Percentiles rank a stretch among this genome's conserved stretches.
These are phyloP conservation scores for Lentinus brumalis DNA, from an alignment of 768 basidiomycete genomes.

Conservation along the genomic window DNA sequence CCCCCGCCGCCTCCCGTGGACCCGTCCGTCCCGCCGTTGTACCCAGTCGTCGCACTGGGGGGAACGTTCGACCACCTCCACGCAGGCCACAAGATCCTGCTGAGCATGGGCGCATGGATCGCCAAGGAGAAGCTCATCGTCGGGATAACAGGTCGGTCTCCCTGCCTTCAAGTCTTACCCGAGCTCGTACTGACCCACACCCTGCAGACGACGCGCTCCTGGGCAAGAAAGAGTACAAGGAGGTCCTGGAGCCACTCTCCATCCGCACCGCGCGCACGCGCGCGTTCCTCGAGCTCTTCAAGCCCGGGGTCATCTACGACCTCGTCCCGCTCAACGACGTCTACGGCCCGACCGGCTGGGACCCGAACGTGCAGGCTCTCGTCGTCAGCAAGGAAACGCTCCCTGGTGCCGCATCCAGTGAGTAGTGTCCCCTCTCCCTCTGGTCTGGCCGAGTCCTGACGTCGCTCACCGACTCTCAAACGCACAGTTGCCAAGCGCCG, in stretches of 20 bases:
- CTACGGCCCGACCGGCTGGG: slow-evolving; percentile 88
- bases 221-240: slow-evolving; percentile 66
- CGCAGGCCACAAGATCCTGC: slow-evolving; percentile 94
- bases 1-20: slow-evolving; percentile 5
- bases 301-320: slow-evolving; percentile 63
- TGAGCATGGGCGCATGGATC: slow-evolving; percentile 90
- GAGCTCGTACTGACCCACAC: neutral
- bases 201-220: slow-evolving; percentile 68
- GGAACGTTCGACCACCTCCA: slow-evolving; percentile 99
- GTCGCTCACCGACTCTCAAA: neutral
- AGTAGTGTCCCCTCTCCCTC: slow-evolving; percentile 31
- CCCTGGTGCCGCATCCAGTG: slow-evolving; percentile 72
- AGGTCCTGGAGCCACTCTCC: slow-evolving; percentile 64
- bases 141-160: slow-evolving; percentile 76
- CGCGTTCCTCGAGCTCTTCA: slow-evolving; percentile 72
- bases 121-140: slow-evolving; percentile 80
- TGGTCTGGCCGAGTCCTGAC: neutral
- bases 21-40: slow-evolving; percentile 31
- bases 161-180: neutral
- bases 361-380: slow-evolving; percentile 86
- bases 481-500: slow-evolving; percentile 65
- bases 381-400: slow-evolving; percentile 91
- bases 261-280: slow-evolving; percentile 59
- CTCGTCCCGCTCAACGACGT: slow-evolving; percentile 81
- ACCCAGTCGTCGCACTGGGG: slow-evolving; percentile 82